Base-by-base conservation (phyloP, 2,329 filamentous ascomycete species). In the Xylariomycetidae sp. region DNA sequence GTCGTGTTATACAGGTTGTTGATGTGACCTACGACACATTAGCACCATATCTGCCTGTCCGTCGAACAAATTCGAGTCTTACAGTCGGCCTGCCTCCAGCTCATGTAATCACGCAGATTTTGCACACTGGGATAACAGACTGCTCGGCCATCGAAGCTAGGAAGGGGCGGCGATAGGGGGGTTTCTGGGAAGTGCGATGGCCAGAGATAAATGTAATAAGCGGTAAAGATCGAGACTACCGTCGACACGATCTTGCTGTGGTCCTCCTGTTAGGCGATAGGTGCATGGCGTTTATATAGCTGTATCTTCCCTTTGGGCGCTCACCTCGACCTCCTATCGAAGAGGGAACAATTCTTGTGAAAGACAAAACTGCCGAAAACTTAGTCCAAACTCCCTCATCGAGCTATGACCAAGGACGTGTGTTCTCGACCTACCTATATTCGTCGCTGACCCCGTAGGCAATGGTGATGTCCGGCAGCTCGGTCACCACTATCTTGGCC, bases 1-100 rank as follows among this genome's bases (percentile, higher is more conserved):
- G 88, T 87, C 0, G 92, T 98, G 58, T 98, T 98, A 62, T 96
- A 98, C 4, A 98, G 74, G 53, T 98, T 98, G 61, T 98, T 98
- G 50, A 98, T 94, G 57, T 98, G 92, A 46, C 86, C 86, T 90
- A 39, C 8, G 0, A 16, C 9, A 3, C 22, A 57, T 40, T 53
- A 47, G 45, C 32, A 46, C 31, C 18, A 34, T 25, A 7, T 23
- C 4, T 15, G 15, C 18, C 9, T 30, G 10, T 23, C 15, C n/a
- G 13, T 6, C 16, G 14, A 34, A 15, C 4, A 1, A 6, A 12
- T 17, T 5, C 18, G 3, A n/a, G 10, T 62, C 81, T 59, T 58
- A 92, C 92, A 97, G 59, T 98, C 92, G 27, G 86, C 92, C 61
- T 98, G 92, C 49, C 92, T 77, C 92, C 92, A 98, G 56, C 85